Base-by-base conservation (phyloP, 1,139 yeast genomes). In the Geotrichum histeridarum region DNA sequence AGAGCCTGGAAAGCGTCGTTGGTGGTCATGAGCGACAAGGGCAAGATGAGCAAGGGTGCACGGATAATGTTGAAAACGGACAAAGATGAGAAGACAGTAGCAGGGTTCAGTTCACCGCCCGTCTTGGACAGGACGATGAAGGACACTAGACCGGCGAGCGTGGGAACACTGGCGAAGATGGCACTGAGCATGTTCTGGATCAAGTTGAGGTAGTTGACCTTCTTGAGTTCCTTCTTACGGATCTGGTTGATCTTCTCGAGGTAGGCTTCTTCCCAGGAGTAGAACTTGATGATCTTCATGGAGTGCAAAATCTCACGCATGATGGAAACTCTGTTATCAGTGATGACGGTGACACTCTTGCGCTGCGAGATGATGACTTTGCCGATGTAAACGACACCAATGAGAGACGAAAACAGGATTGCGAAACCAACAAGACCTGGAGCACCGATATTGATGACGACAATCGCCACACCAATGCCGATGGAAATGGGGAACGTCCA, bases 21-120 rank as follows among this genome's bases (percentile, higher is more conserved):
- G 56, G 82, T 75, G 0, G 82, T 72, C 59, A 86, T 83, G 58
- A 69, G 59, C 64, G 84, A 75, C 71, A 87, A 73, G 27, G 96
- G 96, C 51, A 87, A 72, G 63, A 87, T 73, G 64, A 87, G 75
- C 70, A 86, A 76, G 33, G 95, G 96, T 58, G 85, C 70, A 64
- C 87, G 72, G 60, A 86, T 74, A 38, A 82, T 77, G 61, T 83
- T 83, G 73, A 89, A 90, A 55, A 87, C 76, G 0, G 94, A 79
- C 53, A 90, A 74, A 11, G 96, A 84, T 0, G 96, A 80, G 66
- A 90, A 90, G n/a, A 89, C 81, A 37, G 78, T 73, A 1, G 89
- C 91, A 1, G 95, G 84, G 57, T 76, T 75, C 60, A 81, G 76
- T n/a, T 64, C 64, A 27, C 74, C 70, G 46, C 77, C 71, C 61